Conservation (phyloP, 257 asterid species). For the Echium plantagineum region DNA sequence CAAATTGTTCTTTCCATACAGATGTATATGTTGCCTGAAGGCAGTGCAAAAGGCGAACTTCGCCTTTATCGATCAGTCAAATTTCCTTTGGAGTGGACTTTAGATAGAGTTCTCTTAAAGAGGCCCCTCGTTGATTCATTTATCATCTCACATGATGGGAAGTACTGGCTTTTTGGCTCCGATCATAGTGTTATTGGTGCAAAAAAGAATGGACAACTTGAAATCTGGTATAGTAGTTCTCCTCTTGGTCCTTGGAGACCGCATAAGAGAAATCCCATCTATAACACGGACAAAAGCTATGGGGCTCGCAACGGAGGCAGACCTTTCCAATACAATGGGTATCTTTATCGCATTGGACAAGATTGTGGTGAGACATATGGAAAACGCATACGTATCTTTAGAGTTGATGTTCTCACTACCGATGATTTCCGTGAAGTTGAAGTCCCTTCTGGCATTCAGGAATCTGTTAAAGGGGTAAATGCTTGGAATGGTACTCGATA, state of each 20-base stretch:
- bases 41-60: slow-evolving; percentile 78
- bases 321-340: slow-evolving; percentile 55
- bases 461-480: slow-evolving; percentile 57
- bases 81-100: slow-evolving; percentile 76
- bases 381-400: slow-evolving; percentile 51
- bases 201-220: slow-evolving; percentile 70
- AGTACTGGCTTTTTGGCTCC: slow-evolving; percentile 88
- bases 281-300: slow-evolving; percentile 58
- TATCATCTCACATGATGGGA: slow-evolving; percentile 54
- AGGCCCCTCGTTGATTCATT: slow-evolving; percentile 76
- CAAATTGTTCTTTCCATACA: slow-evolving; percentile 13
- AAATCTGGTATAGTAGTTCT: slow-evolving; percentile 72
- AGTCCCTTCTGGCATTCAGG: slow-evolving; percentile 42
- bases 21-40: slow-evolving; percentile 98
- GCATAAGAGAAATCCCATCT: slow-evolving; percentile 70
- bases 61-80: slow-evolving; percentile 77
- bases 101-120: slow-evolving; percentile 50
- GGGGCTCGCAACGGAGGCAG: slow-evolving; percentile 98
- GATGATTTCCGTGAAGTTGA: slow-evolving; percentile 72
- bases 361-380: slow-evolving; percentile 90
- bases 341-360: slow-evolving; percentile 79
- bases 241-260: slow-evolving; percentile 93
- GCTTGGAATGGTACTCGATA: slow-evolving; percentile 89
- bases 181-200: slow-evolving; percentile 76
- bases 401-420: slow-evolving; percentile 42